Conservation (phyloP, 1,139 yeast genomes). For the Blastobotrys serpentis region DNA sequence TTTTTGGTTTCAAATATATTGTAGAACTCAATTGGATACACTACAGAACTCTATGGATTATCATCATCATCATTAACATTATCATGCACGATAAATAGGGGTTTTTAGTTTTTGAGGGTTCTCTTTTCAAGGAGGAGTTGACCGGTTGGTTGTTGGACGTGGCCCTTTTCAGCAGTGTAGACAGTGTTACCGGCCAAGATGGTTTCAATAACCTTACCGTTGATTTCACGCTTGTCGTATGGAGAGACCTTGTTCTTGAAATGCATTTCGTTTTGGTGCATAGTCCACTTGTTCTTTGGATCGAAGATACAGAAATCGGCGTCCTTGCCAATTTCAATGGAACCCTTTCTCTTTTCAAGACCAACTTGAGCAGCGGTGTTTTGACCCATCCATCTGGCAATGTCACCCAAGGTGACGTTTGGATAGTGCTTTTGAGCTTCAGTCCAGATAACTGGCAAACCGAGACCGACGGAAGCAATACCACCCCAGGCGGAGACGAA, state of each 20-base stretch:
- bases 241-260: constrained; percentile 90
- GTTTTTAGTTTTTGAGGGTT: constrained; percentile 5
- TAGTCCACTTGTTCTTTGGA: constrained; percentile 53
- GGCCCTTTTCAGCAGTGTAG: constrained; percentile 42
- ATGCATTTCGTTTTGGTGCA: constrained; percentile 58
- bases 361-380: constrained; percentile 89
- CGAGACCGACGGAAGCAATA: constrained; percentile 89
- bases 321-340: constrained; percentile 68
- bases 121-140: constrained; percentile 24
- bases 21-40: too few relatives aligned
- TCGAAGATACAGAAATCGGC: constrained; percentile 87
- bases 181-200: constrained; percentile 71
- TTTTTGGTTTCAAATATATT: too few relatives aligned
- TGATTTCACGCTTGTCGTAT: constrained; percentile 65
- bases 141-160: constrained; percentile 22
- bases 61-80: constrained; percentile 4
- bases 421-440: constrained; percentile 52
- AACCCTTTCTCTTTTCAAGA: constrained; percentile 67
- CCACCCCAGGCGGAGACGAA: constrained; percentile 97
- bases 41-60: neutral
- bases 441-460: constrained; percentile 76
- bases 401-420: constrained; percentile 53
- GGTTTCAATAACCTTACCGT: constrained; percentile 76
- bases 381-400: constrained; percentile 73
- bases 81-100: constrained; percentile 4